Evolutionary conservation across 306 rosid genomes (phyloP), one percentile per base, ranked within the genome.

Genomic region (Astragalus membranaceus): DNA sequence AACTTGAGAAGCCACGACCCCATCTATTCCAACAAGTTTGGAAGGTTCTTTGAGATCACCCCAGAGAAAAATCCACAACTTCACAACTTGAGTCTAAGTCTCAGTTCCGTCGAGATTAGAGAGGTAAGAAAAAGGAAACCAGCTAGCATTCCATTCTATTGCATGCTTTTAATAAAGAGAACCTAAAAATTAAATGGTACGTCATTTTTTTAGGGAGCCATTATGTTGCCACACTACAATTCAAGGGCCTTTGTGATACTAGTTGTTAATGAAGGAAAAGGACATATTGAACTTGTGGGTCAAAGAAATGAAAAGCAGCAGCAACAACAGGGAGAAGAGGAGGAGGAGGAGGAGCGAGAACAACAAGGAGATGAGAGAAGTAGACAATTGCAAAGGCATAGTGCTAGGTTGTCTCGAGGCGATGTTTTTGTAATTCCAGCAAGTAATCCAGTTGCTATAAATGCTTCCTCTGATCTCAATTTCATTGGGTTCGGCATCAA

Each of bases 401-500:
- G 9, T 1, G 78, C 80, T 0, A 56, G 7, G 0, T 44, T 86
- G 39, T 32, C 68, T 2, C 9, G 6, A 1, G 63, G 76, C 3
- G 86, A 81, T 33, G 57, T 75, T 10, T 7, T 68, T 0, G 20
- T 83, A 6, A 10, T 78, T 13, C 87, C 87, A 0, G 72, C 84
- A 17, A 67, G 72, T 59, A 50, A 78, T 65, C 90, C 85, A 11
- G 5, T 75, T 23, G 67, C 74, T 3, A 0, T 80, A 16, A 69
- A 36, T 1, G 82, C 90, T 11, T 42, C 80, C 35, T 32, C 81
- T 0, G 17, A 75, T 6, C 59, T 80, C 6, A 35, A 12, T 9
- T 50, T 86, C 0, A 11, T 83, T 8, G 84, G 49, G 0, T 75
- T 83, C 4, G 74, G 73, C 55, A 58, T 86, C 56, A 80, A 83